Conservation (phyloP, 768 basidiomycete genomes). For the Leucocoprinus birnbaumii region DNA sequence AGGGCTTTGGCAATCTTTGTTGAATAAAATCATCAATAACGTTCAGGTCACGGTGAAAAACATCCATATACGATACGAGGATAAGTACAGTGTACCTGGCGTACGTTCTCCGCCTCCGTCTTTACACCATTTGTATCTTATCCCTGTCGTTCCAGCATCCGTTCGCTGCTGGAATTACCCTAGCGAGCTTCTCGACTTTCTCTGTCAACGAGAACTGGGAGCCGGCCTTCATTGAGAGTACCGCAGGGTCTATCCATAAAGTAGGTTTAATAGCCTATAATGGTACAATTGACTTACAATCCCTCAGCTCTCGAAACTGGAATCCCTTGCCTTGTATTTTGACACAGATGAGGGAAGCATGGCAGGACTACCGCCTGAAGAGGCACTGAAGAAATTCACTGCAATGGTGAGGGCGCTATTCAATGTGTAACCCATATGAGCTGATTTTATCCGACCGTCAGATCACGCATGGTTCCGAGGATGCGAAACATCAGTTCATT, state of each 20-base stretch:
- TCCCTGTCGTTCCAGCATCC: constrained; percentile 62
- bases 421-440: neutral
- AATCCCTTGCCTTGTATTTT: constrained; percentile 90
- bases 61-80: constrained; percentile 96
- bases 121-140: neutral
- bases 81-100: constrained; percentile 88
- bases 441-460: constrained; percentile 15
- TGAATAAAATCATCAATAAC: constrained; percentile 92
- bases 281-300: neutral
- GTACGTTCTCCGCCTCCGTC: constrained; percentile 40
- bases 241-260: constrained; percentile 86
- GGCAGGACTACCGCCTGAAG: constrained; percentile 58
- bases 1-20: constrained; percentile 78
- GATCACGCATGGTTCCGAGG: constrained; percentile 47
- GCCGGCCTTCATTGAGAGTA: constrained; percentile 90
- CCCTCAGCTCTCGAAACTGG: constrained; percentile 73
- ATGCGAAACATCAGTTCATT: constrained; percentile 83
- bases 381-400: constrained; percentile 71
- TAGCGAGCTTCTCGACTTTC: constrained; percentile 82
- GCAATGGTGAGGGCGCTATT: constrained; percentile 52
- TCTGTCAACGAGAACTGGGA: constrained; percentile 90
- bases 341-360: constrained; percentile 89
- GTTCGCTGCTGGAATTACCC: constrained; percentile 87
- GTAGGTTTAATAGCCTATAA: constrained; percentile 29
- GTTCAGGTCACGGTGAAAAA: constrained; percentile 94